Conservation (phyloP, 2,329 filamentous ascomycete genomes). For the Xylaria sp. region DNA sequence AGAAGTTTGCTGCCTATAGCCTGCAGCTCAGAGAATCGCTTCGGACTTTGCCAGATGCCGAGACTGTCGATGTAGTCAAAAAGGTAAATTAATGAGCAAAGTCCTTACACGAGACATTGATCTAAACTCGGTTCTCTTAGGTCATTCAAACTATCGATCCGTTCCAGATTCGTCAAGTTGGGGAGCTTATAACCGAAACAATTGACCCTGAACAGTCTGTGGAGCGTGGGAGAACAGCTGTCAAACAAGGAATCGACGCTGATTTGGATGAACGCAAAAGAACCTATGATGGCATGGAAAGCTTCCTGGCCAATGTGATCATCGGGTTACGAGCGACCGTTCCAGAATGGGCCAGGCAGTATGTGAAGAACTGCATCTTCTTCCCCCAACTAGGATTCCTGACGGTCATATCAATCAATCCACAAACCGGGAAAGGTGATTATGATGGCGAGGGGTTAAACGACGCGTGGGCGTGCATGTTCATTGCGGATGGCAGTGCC, state of each 20-base stretch:
- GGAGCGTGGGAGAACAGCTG: constrained; percentile 72
- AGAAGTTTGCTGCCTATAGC: constrained; percentile 71
- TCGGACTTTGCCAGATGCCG: constrained; percentile 59
- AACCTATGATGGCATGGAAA: constrained; percentile 77
- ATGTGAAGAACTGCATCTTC: constrained; percentile 79
- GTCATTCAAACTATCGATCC: constrained; percentile 59
- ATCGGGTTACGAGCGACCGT: constrained; percentile 66
- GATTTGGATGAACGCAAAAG: constrained; percentile 80
- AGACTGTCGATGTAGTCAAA: constrained; percentile 56
- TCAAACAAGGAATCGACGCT: constrained; percentile 72
- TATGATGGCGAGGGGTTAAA: constrained; percentile 66
- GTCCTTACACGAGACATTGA: neutral
- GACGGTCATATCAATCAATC: constrained; percentile 71
- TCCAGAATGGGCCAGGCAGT: constrained; percentile 60
- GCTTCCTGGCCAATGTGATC: constrained; percentile 72
- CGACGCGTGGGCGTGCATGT: constrained; percentile 78
- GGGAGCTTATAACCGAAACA: constrained; percentile 72
- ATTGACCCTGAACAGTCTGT: constrained; percentile 83
- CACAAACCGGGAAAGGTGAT: constrained; percentile 60
- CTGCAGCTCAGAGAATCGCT: constrained; percentile 72
- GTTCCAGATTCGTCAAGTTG: constrained; percentile 64
- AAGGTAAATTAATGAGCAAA: constrained; percentile 50
- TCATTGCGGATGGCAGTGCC: constrained; percentile 70
- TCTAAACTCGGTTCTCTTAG: constrained; percentile 22
- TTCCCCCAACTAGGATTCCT: constrained; percentile 92